Percentiles rank a stretch among this genome's conserved stretches.
Evolutionary conservation across 176 grass and related monocot species (phyloP).

Genomic region (Hsuehochloa calcarea): DNA sequence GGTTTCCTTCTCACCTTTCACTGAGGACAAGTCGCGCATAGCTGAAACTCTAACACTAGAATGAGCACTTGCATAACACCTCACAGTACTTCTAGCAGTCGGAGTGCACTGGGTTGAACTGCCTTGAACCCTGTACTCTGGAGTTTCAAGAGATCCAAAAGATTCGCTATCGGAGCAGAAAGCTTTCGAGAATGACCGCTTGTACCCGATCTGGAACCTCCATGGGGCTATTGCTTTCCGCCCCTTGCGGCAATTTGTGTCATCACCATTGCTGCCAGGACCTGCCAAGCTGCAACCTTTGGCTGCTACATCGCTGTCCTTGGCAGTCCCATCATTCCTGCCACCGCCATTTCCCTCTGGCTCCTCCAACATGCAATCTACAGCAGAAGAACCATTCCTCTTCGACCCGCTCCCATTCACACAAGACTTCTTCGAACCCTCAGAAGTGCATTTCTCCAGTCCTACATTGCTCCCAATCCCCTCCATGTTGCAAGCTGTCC

Average conservation of each 20-base stretch:
- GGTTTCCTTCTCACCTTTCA: slow-evolving; percentile 28
- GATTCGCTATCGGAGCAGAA: slow-evolving; percentile 16
- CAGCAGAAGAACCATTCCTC: slow-evolving; percentile 27
- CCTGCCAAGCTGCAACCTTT: slow-evolving; percentile 25
- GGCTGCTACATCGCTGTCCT: not conserved
- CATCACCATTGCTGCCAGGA: not conserved
- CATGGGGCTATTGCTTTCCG: slow-evolving; percentile 57
- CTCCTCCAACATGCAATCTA: slow-evolving; percentile 5
- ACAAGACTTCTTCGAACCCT: slow-evolving; percentile 1
- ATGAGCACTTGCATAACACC: slow-evolving; percentile 45
- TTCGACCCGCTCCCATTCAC: not conserved
- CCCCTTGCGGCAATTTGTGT: slow-evolving; percentile 30
- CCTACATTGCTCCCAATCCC: slow-evolving; percentile 9
- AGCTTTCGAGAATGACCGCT: slow-evolving; percentile 51
- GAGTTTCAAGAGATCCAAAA: not conserved
- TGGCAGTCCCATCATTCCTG: not conserved
- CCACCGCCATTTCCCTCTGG: not conserved
- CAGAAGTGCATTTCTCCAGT: not conserved
- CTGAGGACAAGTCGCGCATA: slow-evolving; percentile 32
- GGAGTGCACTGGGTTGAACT: slow-evolving; percentile 29
- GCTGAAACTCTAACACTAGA: slow-evolving; percentile 61
- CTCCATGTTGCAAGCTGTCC: not conserved
- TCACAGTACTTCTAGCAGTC: slow-evolving; percentile 44
- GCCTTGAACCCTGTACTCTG: not conserved
- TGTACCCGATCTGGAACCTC: slow-evolving; percentile 70